phyloP scores from a whole-genome alignment of 441 rosid species.

The California macrophylla region DNA sequence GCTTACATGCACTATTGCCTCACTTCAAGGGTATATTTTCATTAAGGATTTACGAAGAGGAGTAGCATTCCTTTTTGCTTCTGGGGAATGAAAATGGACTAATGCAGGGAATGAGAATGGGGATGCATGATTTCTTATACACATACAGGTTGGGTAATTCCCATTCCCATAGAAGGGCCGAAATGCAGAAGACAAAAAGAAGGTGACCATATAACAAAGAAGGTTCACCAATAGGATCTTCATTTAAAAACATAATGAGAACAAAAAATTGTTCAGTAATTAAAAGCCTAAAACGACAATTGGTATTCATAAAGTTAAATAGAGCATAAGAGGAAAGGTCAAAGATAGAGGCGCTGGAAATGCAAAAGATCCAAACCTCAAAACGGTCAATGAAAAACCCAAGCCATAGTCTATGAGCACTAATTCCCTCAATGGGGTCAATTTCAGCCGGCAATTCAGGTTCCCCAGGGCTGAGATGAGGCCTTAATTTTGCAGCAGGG shows the following conservation, averaged over 20 bases:
- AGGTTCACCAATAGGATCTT: neutral
- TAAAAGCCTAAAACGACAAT: neutral
- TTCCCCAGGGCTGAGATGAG: constrained; percentile 92
- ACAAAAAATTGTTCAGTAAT: neutral
- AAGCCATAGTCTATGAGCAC: constrained; percentile 93
- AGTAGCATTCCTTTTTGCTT: neutral
- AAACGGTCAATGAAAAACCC: constrained; percentile 94
- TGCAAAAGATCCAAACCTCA: constrained; percentile 54
- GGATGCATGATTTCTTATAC: neutral
- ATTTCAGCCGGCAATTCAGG: constrained; percentile 61
- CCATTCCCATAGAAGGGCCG: neutral
- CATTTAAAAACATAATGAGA: neutral
- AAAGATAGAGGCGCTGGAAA: neutral
- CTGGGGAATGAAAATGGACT: neutral
- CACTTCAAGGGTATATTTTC: neutral
- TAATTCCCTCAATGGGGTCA: constrained; percentile 82
- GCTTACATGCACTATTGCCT: neutral
- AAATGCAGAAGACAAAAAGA: neutral
- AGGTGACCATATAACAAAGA: neutral
- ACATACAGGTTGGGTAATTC: neutral
- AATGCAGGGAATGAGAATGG: neutral
- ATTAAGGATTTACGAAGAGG: neutral
- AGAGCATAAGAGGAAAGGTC: neutral
- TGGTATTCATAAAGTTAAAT: neutral
- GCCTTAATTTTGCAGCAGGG: constrained; percentile 90